phyloP scores from a whole-genome alignment of 495 filamentous ascomycete genomes.

The Parathielavia appendiculata region DNA sequence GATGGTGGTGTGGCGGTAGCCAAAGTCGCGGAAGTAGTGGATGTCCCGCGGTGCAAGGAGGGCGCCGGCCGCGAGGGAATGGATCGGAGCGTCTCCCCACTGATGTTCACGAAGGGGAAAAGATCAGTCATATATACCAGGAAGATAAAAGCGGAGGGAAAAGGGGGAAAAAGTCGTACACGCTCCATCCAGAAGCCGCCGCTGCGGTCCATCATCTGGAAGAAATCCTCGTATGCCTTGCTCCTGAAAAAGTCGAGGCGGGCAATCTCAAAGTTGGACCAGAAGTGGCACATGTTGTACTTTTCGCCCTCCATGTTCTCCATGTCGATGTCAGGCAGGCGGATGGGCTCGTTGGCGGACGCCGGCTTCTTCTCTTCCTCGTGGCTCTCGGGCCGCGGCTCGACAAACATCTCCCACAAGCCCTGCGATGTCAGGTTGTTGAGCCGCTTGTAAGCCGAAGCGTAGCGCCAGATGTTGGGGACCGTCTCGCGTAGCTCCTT shows the following conservation, averaged over 20 bases:
- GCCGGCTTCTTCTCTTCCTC: slow-evolving; percentile 56
- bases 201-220: slow-evolving; percentile 97
- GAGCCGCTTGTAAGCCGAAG: slow-evolving; percentile 94
- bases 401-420: slow-evolving; percentile 98
- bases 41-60: slow-evolving; percentile 79
- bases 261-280: slow-evolving; percentile 99
- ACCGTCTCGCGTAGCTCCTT: slow-evolving; percentile 98
- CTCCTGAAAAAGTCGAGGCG: slow-evolving; percentile 91
- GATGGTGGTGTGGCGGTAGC: slow-evolving; percentile 97
- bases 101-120: slow-evolving; percentile 33
- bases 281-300: slow-evolving; percentile 99
- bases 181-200: slow-evolving; percentile 99
- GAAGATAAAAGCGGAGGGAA: too few relatives aligned
- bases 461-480: slow-evolving; percentile 98
- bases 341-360: slow-evolving; percentile 49
- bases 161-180: slow-evolving; percentile 49
- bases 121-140: too few relatives aligned
- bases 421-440: slow-evolving; percentile 89
- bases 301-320: slow-evolving; percentile 96
- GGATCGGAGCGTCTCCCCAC: slow-evolving; percentile 99
- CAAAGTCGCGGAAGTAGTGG: slow-evolving; percentile 99
- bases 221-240: slow-evolving; percentile 96
- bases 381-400: slow-evolving; percentile 56
- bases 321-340: slow-evolving; percentile 73
- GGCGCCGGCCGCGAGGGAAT: slow-evolving; percentile 91